These are phyloP conservation scores for Colletotrichum sp. DNA, from an alignment of 2,329 filamentous ascomycete genomes.

Conservation along the genomic window DNA sequence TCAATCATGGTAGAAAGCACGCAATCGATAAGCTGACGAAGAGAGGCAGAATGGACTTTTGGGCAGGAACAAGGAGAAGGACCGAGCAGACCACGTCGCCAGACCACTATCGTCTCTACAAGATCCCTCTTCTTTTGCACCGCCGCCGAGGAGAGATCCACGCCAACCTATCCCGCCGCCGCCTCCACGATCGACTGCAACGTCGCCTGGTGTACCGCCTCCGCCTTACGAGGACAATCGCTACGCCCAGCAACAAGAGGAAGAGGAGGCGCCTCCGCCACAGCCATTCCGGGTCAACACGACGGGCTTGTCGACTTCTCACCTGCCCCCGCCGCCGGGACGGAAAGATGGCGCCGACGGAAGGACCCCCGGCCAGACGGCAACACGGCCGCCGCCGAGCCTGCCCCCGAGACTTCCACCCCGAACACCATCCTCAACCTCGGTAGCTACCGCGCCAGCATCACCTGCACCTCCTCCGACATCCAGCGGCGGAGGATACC, in stretches of 20 bases:
- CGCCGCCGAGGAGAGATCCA: slow-evolving; percentile 72
- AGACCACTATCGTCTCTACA: slow-evolving; percentile 72
- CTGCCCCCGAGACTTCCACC: slow-evolving; percentile 73
- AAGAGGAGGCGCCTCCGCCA: slow-evolving; percentile 51
- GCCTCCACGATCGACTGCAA: slow-evolving; percentile 35
- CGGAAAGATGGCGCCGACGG: slow-evolving; percentile 49
- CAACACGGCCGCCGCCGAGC: slow-evolving; percentile 53
- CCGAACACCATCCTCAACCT: slow-evolving; percentile 41
- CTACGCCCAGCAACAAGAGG: slow-evolving; percentile 24
- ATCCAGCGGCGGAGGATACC: slow-evolving; percentile 29
- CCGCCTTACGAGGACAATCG: slow-evolving; percentile 21
- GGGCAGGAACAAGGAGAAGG: slow-evolving; percentile 41
- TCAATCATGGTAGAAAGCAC: not conserved
- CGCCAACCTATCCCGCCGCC: slow-evolving; percentile 20
- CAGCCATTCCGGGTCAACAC: slow-evolving; percentile 74
- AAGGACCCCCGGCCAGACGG: slow-evolving; percentile 27
- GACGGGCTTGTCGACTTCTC: slow-evolving; percentile 70
- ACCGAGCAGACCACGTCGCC: slow-evolving; percentile 42
- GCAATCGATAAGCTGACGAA: not conserved
- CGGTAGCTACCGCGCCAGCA: slow-evolving; percentile 11
- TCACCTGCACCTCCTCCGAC: slow-evolving; percentile 50
- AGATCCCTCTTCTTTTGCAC: slow-evolving; percentile 79
- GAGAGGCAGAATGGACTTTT: slow-evolving; percentile 50
- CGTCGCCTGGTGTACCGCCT: slow-evolving; percentile 33
- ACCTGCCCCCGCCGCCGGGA: slow-evolving; percentile 74